Evolutionary conservation across 73 alveolate species (phyloP).

Genomic region (Breviolum minutum): DNA sequence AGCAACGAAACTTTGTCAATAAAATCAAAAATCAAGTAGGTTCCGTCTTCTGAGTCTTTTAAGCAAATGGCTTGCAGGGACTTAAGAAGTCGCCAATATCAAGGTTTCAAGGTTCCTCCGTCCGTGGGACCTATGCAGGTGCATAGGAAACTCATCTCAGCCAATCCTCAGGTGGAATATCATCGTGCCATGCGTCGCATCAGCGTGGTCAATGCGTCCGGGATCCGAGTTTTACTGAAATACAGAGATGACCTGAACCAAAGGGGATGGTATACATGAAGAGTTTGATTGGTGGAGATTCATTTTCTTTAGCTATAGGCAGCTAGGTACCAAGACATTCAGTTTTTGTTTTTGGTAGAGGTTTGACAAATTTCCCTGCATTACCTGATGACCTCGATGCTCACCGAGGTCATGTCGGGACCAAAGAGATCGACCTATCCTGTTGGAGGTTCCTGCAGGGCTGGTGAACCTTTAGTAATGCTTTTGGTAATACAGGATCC

Average conservation of each 20-base stretch:
- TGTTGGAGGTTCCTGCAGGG: not conserved
- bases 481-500: too few species aligned
- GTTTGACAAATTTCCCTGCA: not conserved
- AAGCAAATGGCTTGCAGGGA: too few species aligned
- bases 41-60: too few species aligned
- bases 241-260: not conserved
- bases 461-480: not conserved
- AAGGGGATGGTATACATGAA: not conserved
- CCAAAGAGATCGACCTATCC: conserved; percentile 41
- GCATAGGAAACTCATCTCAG: not conserved
- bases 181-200: conserved; percentile 91
- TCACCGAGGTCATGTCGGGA: conserved; percentile 34
- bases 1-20: too few species aligned
- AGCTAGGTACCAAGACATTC: not conserved
- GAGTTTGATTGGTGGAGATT: not conserved
- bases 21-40: too few species aligned
- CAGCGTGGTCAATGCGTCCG: conserved; percentile 53
- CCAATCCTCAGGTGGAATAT: conserved; percentile 45
- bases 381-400: not conserved
- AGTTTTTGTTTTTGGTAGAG: not conserved
- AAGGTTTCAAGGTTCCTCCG: too few species aligned
- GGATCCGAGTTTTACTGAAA: not conserved
- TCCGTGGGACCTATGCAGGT: too few species aligned
- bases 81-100: too few species aligned
- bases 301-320: not conserved